These are phyloP conservation scores for Intubia oerlemansii DNA, from an alignment of 2,329 filamentous ascomycete species.

Conservation along the genomic window DNA sequence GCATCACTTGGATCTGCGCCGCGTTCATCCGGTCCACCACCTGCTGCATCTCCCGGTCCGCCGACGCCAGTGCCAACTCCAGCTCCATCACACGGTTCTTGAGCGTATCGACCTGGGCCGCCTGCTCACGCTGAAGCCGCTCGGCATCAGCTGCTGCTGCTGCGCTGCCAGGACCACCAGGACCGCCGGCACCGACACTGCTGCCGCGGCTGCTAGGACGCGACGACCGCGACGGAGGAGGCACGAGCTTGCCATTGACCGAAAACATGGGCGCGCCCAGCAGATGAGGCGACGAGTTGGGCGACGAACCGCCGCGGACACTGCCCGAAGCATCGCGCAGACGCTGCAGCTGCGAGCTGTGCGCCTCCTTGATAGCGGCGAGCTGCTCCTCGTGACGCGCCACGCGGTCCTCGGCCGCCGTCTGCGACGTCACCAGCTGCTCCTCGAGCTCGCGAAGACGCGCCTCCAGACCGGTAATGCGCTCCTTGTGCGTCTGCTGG, in stretches of 20 bases:
- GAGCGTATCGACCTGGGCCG: constrained; percentile 52
- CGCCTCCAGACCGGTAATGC: constrained; percentile 67
- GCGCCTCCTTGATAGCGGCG: constrained; percentile 49
- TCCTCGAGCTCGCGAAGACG: constrained; percentile 70
- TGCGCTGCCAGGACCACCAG: neutral
- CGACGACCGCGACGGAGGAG: constrained; percentile 2
- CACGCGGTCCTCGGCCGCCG: constrained; percentile 68
- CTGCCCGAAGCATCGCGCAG: constrained; percentile 28
- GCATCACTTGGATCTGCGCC: constrained; percentile 64
- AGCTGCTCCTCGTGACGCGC: constrained; percentile 74
- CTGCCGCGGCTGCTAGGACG: constrained; percentile 15
- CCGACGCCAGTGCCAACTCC: constrained; percentile 56
- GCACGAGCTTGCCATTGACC: constrained; percentile 11
- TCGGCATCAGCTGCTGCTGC: neutral
- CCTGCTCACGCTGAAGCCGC: constrained; percentile 56
- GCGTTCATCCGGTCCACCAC: constrained; percentile 65
- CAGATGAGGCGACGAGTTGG: constrained; percentile 23
- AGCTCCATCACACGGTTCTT: constrained; percentile 65
- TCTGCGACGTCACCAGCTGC: constrained; percentile 60
- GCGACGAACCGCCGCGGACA: constrained; percentile 7
- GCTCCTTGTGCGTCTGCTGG: constrained; percentile 56
- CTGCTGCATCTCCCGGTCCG: constrained; percentile 65
- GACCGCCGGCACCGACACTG: constrained; percentile 15
- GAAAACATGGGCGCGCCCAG: constrained; percentile 33
- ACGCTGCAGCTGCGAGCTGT: constrained; percentile 57